phyloP scores from a whole-genome alignment of 148 eudicot genomes.

The Spergularia bocconei region DNA sequence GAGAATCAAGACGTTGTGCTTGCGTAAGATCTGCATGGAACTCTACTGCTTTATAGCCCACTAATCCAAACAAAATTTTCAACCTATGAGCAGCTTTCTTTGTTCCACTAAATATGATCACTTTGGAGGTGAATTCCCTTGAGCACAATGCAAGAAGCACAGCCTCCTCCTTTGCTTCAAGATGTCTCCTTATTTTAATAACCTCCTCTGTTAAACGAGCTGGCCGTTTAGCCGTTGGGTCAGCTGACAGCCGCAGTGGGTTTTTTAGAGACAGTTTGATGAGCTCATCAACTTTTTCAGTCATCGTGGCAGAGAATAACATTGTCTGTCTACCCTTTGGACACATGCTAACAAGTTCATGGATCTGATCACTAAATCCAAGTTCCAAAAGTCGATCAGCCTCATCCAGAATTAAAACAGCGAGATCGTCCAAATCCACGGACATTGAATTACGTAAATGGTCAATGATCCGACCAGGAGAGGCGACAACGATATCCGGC shows the following conservation, averaged over 20 bases:
- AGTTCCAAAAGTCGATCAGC: conserved; percentile 95
- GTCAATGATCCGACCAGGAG: conserved; percentile 98
- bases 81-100: conserved; percentile 89
- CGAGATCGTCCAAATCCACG: conserved; percentile 87
- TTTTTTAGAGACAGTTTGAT: conserved; percentile 64
- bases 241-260: conserved; percentile 89
- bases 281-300: conserved; percentile 79
- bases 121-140: conserved; percentile 78
- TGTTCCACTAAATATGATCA: conserved; percentile 91
- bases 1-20: conserved; percentile 80
- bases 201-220: conserved; percentile 80
- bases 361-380: conserved; percentile 91
- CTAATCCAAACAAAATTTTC: conserved; percentile 88
- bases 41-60: conserved; percentile 86
- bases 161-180: conserved; percentile 90
- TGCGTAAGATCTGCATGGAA: conserved; percentile 91
- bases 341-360: conserved; percentile 77
- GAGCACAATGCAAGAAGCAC: conserved; percentile 91
- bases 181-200: conserved; percentile 81
- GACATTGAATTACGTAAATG: conserved; percentile 97
- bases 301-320: conserved; percentile 97
- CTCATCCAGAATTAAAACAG: conserved; percentile 93
- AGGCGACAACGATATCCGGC: conserved; percentile 98
- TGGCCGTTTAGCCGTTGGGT: conserved; percentile 78
- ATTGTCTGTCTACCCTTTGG: conserved; percentile 95